phyloP scores from a whole-genome alignment of 768 basidiomycete genomes.

The Tylopilus felleus region DNA sequence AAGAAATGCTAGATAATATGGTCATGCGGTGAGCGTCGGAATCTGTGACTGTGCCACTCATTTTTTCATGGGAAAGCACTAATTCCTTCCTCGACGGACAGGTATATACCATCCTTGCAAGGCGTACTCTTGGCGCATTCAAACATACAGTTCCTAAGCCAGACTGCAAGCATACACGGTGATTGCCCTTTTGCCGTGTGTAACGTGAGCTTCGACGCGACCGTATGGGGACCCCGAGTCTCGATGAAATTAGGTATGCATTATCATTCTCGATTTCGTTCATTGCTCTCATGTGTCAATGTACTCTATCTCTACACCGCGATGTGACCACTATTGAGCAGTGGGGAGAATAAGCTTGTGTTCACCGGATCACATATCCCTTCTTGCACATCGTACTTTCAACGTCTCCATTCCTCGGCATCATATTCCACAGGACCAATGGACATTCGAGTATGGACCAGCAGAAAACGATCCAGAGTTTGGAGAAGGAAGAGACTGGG shows the following conservation, averaged over 20 bases:
- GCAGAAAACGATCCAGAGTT: constrained; percentile 79
- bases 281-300: background rate
- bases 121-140: constrained; percentile 89
- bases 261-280: background rate
- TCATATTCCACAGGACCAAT: constrained; percentile 78
- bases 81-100: constrained; percentile 29
- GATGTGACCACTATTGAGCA: constrained; percentile 28
- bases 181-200: constrained; percentile 87
- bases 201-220: constrained; percentile 73
- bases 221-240: constrained; percentile 83
- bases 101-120: constrained; percentile 82
- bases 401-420: constrained; percentile 93
- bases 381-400: constrained; percentile 88
- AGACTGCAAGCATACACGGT: constrained; percentile 62
- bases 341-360: constrained; percentile 85
- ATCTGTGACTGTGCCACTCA: constrained; percentile 1
- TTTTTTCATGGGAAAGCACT: constrained; percentile 1
- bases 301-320: background rate
- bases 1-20: constrained; percentile 92
- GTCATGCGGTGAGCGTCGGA: constrained; percentile 76
- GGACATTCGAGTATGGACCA: constrained; percentile 84
- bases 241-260: constrained; percentile 75
- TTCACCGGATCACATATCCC: constrained; percentile 88
- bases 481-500: constrained; percentile 36
- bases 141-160: constrained; percentile 62